Evolutionary conservation across 2,329 filamentous ascomycete genomes (phyloP), one percentile per base, ranked within the genome.

Genomic region (Reticulascus tulasneorum): DNA sequence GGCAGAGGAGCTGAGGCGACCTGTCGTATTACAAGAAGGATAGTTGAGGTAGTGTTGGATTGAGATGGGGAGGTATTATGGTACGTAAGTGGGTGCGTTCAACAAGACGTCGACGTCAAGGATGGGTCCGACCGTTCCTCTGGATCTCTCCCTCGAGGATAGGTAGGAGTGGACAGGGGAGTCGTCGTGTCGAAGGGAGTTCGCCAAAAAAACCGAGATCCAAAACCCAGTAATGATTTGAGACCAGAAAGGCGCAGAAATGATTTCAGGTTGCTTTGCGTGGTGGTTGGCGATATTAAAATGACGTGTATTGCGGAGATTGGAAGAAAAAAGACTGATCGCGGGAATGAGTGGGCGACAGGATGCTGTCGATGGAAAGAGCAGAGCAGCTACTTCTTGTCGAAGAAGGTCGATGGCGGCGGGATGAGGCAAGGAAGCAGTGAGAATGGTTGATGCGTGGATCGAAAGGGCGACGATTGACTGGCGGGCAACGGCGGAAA

Each of bases 181-280:
- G 24, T 11, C 21, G 31, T 44, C 49, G 53, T 56, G 50, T 58
- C 55, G 53, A 58, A 53, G 52, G 53, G 47, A 45, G 38, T 49
- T 48, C 49, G 55, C 47, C 49, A 48, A 49, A 47, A 51, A 47
- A 43, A 45, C 35, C 47, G 24, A 39, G 18, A 50, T 52, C 46
- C 44, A 55, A 54, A 47, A 50, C 33, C 30, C 33, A 45, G 37
- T 44, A 46, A 45, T 42, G 32, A 38, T 50, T 44, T 43, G 47
- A n/a, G n/a, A n/a, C n/a, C n/a, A n/a, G 38, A 34, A 27, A 41
- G 12, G n/a, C 13, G 17, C n/a, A 16, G n/a, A n/a, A 38, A 29
- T 22, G 27, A 18, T n/a, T 28, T 35, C 17, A 22, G 25, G 33
- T 23, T 22, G 38, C 28, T 35, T 17, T 23, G 38, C 23, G 38